These are phyloP conservation scores for Sporothrix dimorphospora DNA, from an alignment of 2,329 filamentous ascomycete genomes.

Conservation along the genomic window DNA sequence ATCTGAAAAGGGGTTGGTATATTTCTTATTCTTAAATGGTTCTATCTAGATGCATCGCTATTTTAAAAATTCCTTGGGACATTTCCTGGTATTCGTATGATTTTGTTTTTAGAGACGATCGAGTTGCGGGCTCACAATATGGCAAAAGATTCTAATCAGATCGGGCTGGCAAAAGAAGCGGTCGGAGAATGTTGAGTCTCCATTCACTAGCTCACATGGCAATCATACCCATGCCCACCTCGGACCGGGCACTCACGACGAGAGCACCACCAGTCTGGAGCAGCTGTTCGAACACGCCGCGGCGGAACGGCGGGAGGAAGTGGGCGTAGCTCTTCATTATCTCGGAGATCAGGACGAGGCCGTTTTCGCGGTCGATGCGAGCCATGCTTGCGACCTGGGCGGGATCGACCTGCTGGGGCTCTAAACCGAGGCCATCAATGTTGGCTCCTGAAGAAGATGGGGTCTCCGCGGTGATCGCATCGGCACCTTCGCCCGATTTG, in stretches of 20 bases:
- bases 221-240: constrained; percentile 11
- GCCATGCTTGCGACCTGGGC: constrained; percentile 50
- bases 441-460: background rate
- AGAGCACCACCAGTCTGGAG: constrained; percentile 55
- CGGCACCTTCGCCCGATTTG: background rate
- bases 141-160: background rate
- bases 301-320: constrained; percentile 46
- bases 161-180: background rate
- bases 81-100: constrained; percentile 6
- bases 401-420: constrained; percentile 53
- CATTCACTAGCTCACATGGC: background rate
- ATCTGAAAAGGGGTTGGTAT: background rate
- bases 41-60: constrained; percentile 13
- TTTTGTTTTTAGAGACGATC: background rate
- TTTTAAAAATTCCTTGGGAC: background rate
- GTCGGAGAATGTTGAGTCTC: background rate
- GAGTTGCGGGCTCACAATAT: background rate
- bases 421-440: constrained; percentile 44
- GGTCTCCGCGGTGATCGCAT: background rate
- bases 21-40: background rate
- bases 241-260: constrained; percentile 40
- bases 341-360: constrained; percentile 60
- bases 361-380: constrained; percentile 63
- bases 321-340: constrained; percentile 51
- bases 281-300: constrained; percentile 51